Evolutionary conservation across 805 yeast genomes (phyloP).

Genomic region (Candida andamanensis): DNA sequence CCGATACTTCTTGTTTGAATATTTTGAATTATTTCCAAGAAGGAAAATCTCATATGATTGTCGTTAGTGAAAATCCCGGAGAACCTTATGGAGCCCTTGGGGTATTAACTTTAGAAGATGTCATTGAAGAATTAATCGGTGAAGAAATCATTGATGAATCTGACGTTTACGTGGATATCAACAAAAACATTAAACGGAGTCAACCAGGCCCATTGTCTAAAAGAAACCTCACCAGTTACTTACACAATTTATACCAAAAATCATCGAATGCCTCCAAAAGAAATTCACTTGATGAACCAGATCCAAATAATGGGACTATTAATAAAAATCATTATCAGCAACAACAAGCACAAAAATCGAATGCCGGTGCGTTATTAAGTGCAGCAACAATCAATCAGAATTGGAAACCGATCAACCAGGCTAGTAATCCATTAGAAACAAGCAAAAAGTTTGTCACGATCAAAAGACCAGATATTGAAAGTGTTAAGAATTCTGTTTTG

Average conservation of each 20-base stretch:
- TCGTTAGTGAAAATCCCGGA: constrained; percentile 85
- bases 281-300: constrained; percentile 32
- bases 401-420: constrained; percentile 58
- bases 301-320: neutral
- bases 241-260: constrained; percentile 51
- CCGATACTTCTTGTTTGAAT: constrained; percentile 88
- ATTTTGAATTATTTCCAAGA: constrained; percentile 95
- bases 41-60: constrained; percentile 96
- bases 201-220: constrained; percentile 74
- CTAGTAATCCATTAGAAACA: constrained; percentile 65
- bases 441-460: constrained; percentile 63
- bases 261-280: constrained; percentile 33
- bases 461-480: constrained; percentile 45
- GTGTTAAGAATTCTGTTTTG: constrained; percentile 16
- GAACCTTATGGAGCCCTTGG: constrained; percentile 80
- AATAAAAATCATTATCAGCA: neutral
- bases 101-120: constrained; percentile 90
- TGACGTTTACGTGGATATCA: constrained; percentile 88
- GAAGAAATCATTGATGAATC: constrained; percentile 96
- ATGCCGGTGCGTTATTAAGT: constrained; percentile 5
- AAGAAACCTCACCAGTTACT: constrained; percentile 61
- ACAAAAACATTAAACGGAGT: constrained; percentile 74
- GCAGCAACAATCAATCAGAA: constrained; percentile 13
- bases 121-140: constrained; percentile 96
- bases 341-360: neutral